These are phyloP conservation scores for Akanthomyces muscarius DNA, from an alignment of 2,329 filamentous ascomycete species.

Conservation along the genomic window DNA sequence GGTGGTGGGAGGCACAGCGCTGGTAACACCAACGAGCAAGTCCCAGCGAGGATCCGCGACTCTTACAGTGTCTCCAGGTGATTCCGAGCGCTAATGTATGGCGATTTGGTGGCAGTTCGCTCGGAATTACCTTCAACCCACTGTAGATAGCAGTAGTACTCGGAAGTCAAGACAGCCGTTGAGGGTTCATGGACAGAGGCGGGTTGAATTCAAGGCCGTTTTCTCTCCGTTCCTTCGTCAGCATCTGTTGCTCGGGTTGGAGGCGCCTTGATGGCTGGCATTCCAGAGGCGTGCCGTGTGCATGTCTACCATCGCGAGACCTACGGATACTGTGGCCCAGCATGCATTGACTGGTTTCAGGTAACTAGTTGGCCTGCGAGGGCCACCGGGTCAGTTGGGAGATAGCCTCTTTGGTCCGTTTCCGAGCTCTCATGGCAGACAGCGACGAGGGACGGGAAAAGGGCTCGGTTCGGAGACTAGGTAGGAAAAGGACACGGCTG, in stretches of 20 bases:
- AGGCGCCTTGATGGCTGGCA: not conserved
- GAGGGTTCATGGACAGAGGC: not conserved
- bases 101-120: no score
- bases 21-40: not conserved
- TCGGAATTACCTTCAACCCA: no score
- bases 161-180: slow-evolving; percentile 5
- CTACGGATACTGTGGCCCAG: not conserved
- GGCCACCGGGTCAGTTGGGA: not conserved
- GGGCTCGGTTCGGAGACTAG: no score
- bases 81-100: no score
- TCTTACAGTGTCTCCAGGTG: not conserved
- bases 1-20: not conserved
- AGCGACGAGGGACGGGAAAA: no score
- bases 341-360: not conserved
- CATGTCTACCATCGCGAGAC: not conserved
- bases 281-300: not conserved
- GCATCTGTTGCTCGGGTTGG: not conserved
- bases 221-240: not conserved
- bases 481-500: no score
- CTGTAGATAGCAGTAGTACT: not conserved
- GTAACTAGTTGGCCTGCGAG: not conserved
- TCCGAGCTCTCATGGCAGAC: no score
- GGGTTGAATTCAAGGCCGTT: not conserved
- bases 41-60: not conserved
- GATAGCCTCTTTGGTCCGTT: no score